These are phyloP conservation scores for Lepiota brunneoincarnata DNA, from an alignment of 768 basidiomycete species.

Conservation along the genomic window DNA sequence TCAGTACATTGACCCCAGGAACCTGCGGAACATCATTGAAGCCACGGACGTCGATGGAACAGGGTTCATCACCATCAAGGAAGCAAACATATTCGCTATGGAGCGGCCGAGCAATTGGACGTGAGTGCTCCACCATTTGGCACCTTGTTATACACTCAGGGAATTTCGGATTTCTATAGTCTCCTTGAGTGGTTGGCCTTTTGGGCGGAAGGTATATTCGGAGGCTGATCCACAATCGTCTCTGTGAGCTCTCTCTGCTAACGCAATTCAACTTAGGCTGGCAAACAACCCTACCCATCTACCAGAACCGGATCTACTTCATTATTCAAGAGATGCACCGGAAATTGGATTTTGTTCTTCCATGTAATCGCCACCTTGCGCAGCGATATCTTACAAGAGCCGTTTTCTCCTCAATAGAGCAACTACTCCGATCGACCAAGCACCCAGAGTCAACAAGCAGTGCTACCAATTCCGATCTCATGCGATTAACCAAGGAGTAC, in stretches of 20 bases:
- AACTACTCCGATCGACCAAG: slow-evolving; percentile 17
- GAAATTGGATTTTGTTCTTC: slow-evolving; percentile 1
- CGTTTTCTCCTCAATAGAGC: slow-evolving; percentile 12
- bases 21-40: slow-evolving; percentile 32
- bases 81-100: slow-evolving; percentile 31
- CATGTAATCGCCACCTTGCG: slow-evolving; percentile 15
- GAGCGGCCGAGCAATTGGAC: slow-evolving; percentile 28
- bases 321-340: slow-evolving; percentile 16
- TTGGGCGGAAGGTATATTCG: slow-evolving; percentile 21
- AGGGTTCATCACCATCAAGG: slow-evolving; percentile 33
- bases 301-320: slow-evolving; percentile 15
- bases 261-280: background rate
- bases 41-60: slow-evolving; percentile 40
- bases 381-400: slow-evolving; percentile 12
- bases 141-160: background rate
- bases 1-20: slow-evolving; percentile 28
- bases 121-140: slow-evolving; percentile 1
- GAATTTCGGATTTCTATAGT: slow-evolving; percentile 11
- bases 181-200: slow-evolving; percentile 24
- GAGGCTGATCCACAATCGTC: background rate
- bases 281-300: slow-evolving; percentile 18
- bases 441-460: background rate
- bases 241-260: background rate
- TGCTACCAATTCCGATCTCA: slow-evolving; percentile 7
- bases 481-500: slow-evolving; percentile 4